These are phyloP conservation scores for Phytophthora pinifolia DNA, from an alignment of 352 stramenopile species.

Conservation along the genomic window DNA sequence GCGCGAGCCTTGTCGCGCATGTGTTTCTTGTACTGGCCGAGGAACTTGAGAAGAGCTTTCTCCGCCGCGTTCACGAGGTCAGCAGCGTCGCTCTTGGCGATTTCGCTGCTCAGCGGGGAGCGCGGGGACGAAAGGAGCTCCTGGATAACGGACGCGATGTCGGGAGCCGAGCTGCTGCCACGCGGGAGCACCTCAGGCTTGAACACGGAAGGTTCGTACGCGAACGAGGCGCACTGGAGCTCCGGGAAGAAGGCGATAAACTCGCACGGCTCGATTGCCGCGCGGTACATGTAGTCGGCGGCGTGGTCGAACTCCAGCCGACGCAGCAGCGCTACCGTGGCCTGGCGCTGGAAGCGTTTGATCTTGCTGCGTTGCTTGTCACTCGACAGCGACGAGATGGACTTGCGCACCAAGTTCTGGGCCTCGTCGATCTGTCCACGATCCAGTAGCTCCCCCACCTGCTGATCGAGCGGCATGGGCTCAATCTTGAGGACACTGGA, in stretches of 20 bases:
- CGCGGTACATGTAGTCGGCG: constrained; percentile 85
- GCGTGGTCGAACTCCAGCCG: constrained; percentile 79
- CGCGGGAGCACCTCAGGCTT: constrained; percentile 84
- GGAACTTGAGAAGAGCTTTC: constrained; percentile 80
- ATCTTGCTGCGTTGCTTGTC: constrained; percentile 90
- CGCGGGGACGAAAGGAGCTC: constrained; percentile 60
- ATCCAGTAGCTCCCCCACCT: constrained; percentile 83
- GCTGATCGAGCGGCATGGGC: constrained; percentile 83
- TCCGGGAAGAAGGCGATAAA: constrained; percentile 89
- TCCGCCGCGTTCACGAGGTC: constrained; percentile 62
- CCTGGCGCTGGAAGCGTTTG: constrained; percentile 87
- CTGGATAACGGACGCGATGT: constrained; percentile 79
- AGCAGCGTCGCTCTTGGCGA: constrained; percentile 52
- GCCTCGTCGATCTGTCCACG: constrained; percentile 85
- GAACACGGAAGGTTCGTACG: constrained; percentile 79
- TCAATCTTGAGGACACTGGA: constrained; percentile 86
- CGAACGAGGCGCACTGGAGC: constrained; percentile 76
- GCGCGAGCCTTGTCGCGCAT: constrained; percentile 68
- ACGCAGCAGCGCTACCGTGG: constrained; percentile 72
- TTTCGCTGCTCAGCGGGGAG: constrained; percentile 49
- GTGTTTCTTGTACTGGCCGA: constrained; percentile 82
- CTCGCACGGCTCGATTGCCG: constrained; percentile 81
- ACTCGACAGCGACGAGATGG: constrained; percentile 60
- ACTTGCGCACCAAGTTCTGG: constrained; percentile 83
- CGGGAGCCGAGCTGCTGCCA: constrained; percentile 64